A percentile compares a stretch with the other conserved stretches of the same genome.
phyloP scores from a whole-genome alignment of 495 filamentous ascomycete genomes.

The Penicillium robsamsonii region DNA sequence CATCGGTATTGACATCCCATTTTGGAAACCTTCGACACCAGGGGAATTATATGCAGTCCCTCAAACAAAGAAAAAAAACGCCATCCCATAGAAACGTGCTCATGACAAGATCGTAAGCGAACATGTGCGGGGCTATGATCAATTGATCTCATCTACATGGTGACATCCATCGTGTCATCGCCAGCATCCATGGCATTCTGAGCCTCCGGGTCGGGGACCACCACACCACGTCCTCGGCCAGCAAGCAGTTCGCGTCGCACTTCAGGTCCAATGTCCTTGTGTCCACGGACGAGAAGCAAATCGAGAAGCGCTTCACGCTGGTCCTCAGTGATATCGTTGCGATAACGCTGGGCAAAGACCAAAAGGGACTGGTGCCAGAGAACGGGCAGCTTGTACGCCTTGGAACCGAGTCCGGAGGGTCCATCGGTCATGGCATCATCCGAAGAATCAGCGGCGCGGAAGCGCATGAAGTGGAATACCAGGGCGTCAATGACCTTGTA shows the following conservation, averaged over 20 bases:
- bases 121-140: constrained; percentile 21
- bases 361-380: constrained; percentile 89
- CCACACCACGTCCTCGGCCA: constrained; percentile 80
- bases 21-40: constrained; percentile 22
- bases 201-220: constrained; percentile 53
- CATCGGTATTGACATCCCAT: constrained; percentile 10
- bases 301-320: constrained; percentile 90
- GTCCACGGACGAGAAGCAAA: constrained; percentile 79
- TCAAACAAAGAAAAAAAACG: constrained; percentile 24
- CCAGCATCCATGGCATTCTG: constrained; percentile 62
- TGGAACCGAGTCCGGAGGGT: constrained; percentile 37
- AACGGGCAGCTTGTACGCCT: constrained; percentile 67
- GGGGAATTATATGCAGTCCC: constrained; percentile 34
- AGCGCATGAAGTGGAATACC: constrained; percentile 94
- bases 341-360: constrained; percentile 89
- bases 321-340: constrained; percentile 89
- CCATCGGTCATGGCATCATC: constrained; percentile 50
- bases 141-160: constrained; percentile 38
- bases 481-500: constrained; percentile 92
- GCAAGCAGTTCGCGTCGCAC: constrained; percentile 87
- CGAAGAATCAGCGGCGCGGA: constrained; percentile 57
- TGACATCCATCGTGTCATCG: constrained; percentile 85
- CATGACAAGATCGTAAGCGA: constrained; percentile 33
- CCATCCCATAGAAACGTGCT: constrained; percentile 37
- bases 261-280: constrained; percentile 86